These are phyloP conservation scores for Rauvolfia tetraphylla DNA, from an alignment of 257 asterid genomes.

Conservation along the genomic window DNA sequence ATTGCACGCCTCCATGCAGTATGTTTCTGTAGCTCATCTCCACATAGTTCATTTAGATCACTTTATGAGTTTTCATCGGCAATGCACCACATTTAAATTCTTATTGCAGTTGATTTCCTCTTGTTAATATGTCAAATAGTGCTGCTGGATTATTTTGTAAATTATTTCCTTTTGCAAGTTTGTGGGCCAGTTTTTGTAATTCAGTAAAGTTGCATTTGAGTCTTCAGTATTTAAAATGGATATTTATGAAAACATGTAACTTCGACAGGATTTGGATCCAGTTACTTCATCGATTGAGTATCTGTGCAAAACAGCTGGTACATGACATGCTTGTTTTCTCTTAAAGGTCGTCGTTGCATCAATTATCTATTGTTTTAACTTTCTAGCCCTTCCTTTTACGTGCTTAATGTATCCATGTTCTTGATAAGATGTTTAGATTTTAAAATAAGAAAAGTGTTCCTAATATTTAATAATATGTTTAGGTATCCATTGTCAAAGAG, in stretches of 20 bases:
- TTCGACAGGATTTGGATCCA: constrained; percentile 82
- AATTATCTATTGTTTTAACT: constrained; percentile 18
- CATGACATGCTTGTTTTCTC: constrained; percentile 35
- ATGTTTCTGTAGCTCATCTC: constrained; percentile 22
- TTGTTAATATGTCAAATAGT: background rate
- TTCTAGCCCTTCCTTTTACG: background rate
- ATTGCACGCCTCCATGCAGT: constrained; percentile 89
- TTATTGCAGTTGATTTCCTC: background rate
- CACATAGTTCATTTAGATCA: background rate
- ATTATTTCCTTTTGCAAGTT: background rate
- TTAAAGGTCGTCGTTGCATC: constrained; percentile 22
- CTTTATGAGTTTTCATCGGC: background rate
- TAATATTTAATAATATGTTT: background rate
- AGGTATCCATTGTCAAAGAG: background rate
- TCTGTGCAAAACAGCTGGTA: constrained; percentile 96
- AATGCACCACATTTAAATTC: background rate
- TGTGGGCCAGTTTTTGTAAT: background rate
- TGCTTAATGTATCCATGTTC: background rate
- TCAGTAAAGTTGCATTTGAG: background rate
- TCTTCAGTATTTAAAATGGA: background rate
- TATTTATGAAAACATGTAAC: constrained; percentile 14
- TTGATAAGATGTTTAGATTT: background rate
- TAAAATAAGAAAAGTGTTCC: background rate
- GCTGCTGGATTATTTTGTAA: background rate
- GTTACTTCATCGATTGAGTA: constrained; percentile 72